Base-by-base conservation (phyloP, 2,329 filamentous ascomycete genomes). In the Chaetomium strumarium region DNA sequence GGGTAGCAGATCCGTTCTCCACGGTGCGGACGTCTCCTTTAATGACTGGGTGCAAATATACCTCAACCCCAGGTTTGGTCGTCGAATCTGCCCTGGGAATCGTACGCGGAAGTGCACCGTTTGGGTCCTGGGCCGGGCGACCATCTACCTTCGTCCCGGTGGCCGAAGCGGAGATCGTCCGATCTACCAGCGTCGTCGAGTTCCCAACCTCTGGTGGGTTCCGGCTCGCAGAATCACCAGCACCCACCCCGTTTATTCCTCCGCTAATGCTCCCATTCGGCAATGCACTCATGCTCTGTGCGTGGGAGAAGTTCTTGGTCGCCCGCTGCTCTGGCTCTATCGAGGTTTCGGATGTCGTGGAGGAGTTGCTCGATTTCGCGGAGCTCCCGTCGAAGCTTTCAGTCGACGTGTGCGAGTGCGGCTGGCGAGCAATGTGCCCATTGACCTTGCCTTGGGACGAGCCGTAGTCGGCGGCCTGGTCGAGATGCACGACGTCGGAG, bases 271-370 rank as follows among this genome's bases (percentile, higher is more conserved):
- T 75, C 58, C 77, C 80, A 65, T 84, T 83, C 60, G 78, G 75
- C 64, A 81, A 64, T 36, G 80, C 76, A 67, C 74, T 79, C 70
- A 84, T 79, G 69, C 77, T 84, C 63, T 80, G 77, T 6, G 70
- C 68, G 43, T 66, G 65, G 55, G 63, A 66, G 43, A 56, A 59
- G 60, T 67, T 63, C 54, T 71, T 75, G 70, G 74, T 71, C 67
- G 71, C 65, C 60, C 68, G 72, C 58, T 68, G 68, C 55, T 66
- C 68, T 42, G 67, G 65, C 62, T 75, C 77, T n/a, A 49, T 19
- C 59, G 75, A 80, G 55, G 69, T 69, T 63, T 75, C 72, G 55
- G 78, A 79, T 56, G 74, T 75, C 66, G 75, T 73, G n/a, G 57
- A 55, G n/a, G 57, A 55, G 24, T 39, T 57, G 14, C 74, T 76